phyloP scores from a whole-genome alignment of 345 rosid genomes.

The Zanthoxylum bungeanum region DNA sequence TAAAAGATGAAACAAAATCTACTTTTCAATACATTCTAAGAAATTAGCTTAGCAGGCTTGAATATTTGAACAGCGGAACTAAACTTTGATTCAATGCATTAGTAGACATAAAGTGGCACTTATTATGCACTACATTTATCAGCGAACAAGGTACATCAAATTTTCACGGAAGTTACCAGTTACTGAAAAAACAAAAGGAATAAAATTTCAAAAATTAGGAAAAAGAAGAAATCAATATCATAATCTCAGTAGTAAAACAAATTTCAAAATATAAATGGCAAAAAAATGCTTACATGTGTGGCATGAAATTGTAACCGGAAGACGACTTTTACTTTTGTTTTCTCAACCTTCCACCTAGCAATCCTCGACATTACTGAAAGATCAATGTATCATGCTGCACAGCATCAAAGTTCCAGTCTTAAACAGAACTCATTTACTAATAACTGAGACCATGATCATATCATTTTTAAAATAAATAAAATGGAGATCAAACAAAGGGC shows the following conservation, averaged over 20 bases:
- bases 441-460: not conserved
- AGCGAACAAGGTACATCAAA: not conserved
- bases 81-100: not conserved
- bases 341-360: conserved; percentile 86
- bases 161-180: not conserved
- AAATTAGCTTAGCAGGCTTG: not conserved
- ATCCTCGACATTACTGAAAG: conserved; percentile 70
- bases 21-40: not conserved
- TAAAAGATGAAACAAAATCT: not conserved
- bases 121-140: not conserved
- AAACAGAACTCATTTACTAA: not conserved
- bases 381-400: conserved; percentile 40
- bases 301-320: conserved; percentile 96
- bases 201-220: not conserved
- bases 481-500: not conserved
- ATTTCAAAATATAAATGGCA: not conserved
- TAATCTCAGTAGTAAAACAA: not conserved
- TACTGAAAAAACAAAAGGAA: not conserved
- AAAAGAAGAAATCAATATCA: not conserved
- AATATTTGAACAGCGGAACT: conserved; percentile 6
- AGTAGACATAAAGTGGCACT: not conserved
- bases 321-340: conserved; percentile 92
- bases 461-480: conserved; percentile 3
- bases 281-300: conserved; percentile 87
- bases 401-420: conserved; percentile 18